Evolutionary conservation across 257 asterid species (phyloP).

Genomic region (Solanum medicagineum): DNA sequence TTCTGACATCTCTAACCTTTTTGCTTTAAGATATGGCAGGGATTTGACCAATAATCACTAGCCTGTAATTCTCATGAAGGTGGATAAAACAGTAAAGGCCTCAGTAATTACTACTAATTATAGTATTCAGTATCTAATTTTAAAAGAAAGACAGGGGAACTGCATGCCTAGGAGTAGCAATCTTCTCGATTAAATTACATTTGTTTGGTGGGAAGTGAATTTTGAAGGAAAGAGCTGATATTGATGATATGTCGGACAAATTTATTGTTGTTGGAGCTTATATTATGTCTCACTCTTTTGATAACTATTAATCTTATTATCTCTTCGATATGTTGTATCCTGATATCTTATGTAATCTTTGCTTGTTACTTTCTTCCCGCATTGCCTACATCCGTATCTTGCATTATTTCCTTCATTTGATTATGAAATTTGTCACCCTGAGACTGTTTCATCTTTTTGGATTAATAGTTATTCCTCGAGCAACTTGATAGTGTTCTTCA

Average conservation of each 20-base stretch:
- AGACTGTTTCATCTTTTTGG: constrained; percentile 7
- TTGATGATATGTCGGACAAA: background rate
- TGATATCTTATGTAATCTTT: background rate
- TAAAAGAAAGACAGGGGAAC: background rate
- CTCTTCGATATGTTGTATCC: background rate
- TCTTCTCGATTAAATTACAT: background rate
- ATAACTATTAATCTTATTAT: background rate
- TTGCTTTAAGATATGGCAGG: background rate
- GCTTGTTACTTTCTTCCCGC: background rate
- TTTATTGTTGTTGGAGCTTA: background rate
- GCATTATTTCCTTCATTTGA: background rate
- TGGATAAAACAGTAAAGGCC: background rate
- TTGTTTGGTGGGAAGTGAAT: background rate
- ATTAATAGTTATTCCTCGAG: constrained; percentile 79
- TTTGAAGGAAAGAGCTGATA: background rate
- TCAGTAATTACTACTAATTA: background rate
- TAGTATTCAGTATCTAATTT: background rate
- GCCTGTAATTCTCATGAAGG: background rate
- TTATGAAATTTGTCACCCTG: background rate
- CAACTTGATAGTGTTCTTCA: constrained; percentile 80
- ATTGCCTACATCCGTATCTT: background rate
- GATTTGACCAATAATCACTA: background rate
- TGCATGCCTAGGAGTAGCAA: background rate
- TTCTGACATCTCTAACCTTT: background rate
- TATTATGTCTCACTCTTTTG: background rate